Evolutionary conservation across 1,284 basidiomycete genomes (phyloP).

Genomic region (Naganishia sp.): DNA sequence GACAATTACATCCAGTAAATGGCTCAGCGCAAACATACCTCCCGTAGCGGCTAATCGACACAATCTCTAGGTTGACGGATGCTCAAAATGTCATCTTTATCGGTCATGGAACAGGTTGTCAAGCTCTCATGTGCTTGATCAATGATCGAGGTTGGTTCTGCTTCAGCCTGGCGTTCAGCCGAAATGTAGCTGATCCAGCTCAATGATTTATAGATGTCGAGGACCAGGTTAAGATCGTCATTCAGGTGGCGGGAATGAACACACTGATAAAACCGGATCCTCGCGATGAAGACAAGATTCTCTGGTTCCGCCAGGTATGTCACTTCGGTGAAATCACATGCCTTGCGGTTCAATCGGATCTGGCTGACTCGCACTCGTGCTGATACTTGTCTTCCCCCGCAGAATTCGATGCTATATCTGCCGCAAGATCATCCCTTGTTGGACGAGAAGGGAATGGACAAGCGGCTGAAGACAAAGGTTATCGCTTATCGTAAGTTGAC

Average conservation of each 20-base stretch:
- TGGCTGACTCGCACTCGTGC: background rate
- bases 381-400: background rate
- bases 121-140: slow-evolving; percentile 71
- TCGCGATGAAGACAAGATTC: slow-evolving; percentile 41
- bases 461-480: slow-evolving; percentile 50
- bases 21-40: background rate
- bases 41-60: background rate
- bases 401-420: slow-evolving; percentile 43
- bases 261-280: slow-evolving; percentile 50
- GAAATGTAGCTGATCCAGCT: slow-evolving; percentile 19
- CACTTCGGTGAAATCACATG: slow-evolving; percentile 18
- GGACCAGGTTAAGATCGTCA: slow-evolving; percentile 65
- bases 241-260: slow-evolving; percentile 73
- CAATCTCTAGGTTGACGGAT: slow-evolving; percentile 62
- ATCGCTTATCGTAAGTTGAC: slow-evolving; percentile 41
- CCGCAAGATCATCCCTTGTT: slow-evolving; percentile 47
- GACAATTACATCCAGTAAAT: slow-evolving; percentile 87
- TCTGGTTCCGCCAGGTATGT: slow-evolving; percentile 48
- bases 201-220: slow-evolving; percentile 58
- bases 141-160: slow-evolving; percentile 64
- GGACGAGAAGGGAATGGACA: slow-evolving; percentile 45
- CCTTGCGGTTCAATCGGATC: background rate
- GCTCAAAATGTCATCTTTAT: slow-evolving; percentile 75
- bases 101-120: slow-evolving; percentile 81
- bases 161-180: background rate